Base-by-base conservation (phyloP, 805 yeast genomes). In the Lachancea lanzarotensis region DNA sequence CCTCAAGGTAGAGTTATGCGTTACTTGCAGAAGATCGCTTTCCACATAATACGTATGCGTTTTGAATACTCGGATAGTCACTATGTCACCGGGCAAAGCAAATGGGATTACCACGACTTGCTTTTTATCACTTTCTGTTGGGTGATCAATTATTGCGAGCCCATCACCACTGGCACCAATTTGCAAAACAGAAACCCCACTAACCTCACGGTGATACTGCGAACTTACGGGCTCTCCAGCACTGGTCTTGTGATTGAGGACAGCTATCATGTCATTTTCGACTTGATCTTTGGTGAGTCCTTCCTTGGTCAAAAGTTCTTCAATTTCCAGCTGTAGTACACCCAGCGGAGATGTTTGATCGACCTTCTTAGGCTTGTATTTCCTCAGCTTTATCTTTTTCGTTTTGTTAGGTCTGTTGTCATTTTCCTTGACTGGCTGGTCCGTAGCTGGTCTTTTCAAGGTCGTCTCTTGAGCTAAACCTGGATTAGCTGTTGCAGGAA, bases 131-230 rank as follows among this genome's bases (percentile, higher is more conserved):
- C 52, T 41, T 15, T 68, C 71, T 6, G 70, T 75, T 1, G 93
- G 90, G 53, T 81, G 80, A 3, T 73, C 67, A 39, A 84, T 72
- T 3, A 88, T 48, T 0, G 85, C 95, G 18, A 91, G 55, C 1
- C 97, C 97, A 50, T 89, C 95, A 44, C 98, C 98, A 50, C 80
- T 85, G 1, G 96, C 82, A 10, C 87, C 71, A 13, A 84, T 65
- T 38, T 69, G 71, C 27, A 74, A 54, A 40, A 93, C 71, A 48
- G 74, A 65, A 16, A 87, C 88, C 45, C 79, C 68, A 1, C 66
- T 59, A 1, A 82, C 84, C 2, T 62, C 63, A 43, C 90, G 72
- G 57, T 86, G 85, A 54, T 78, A 82, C 35, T 60, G 66, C 2
- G 68, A 49, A 65, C 72, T 58, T 54, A 66, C 52, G 2, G 63